Evolutionary conservation across 2,329 filamentous ascomycete species (phyloP).

Genomic region (Amauroascus verrucosus): DNA sequence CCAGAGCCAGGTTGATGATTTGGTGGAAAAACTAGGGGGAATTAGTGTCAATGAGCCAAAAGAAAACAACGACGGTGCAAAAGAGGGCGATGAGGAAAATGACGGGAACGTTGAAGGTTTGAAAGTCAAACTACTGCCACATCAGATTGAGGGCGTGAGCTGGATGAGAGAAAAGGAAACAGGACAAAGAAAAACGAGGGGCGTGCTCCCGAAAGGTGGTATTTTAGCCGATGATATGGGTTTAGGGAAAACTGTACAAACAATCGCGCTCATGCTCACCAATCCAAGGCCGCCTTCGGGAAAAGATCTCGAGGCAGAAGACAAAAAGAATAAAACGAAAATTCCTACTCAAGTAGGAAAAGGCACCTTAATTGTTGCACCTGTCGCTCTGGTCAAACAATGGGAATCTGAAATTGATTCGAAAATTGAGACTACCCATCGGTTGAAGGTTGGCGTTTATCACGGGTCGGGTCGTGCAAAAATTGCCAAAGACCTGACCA

Average conservation of each 20-base stretch:
- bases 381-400: conserved; percentile 86
- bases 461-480: conserved; percentile 83
- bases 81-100: conserved; percentile 36
- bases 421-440: conserved; percentile 60
- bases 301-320: conserved; percentile 38
- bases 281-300: conserved; percentile 61
- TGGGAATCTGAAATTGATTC: conserved; percentile 91
- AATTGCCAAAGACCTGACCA: conserved; percentile 60
- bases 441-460: conserved; percentile 74
- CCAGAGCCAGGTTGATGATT: conserved; percentile 32
- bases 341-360: conserved; percentile 60
- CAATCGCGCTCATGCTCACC: conserved; percentile 74
- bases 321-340: conserved; percentile 42
- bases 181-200: conserved; percentile 69
- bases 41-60: conserved; percentile 34
- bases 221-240: conserved; percentile 96
- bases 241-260: conserved; percentile 90
- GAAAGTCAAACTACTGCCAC: conserved; percentile 76
- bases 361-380: conserved; percentile 82
- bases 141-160: conserved; percentile 84
- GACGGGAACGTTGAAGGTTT: conserved; percentile 67
- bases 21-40: conserved; percentile 36
- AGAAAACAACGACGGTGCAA: conserved; percentile 46
- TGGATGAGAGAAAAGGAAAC: conserved; percentile 95
- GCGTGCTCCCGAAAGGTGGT: conserved; percentile 72